Evolutionary conservation across 1,139 yeast genomes (phyloP).

Genomic region (Hansenula sp.): DNA sequence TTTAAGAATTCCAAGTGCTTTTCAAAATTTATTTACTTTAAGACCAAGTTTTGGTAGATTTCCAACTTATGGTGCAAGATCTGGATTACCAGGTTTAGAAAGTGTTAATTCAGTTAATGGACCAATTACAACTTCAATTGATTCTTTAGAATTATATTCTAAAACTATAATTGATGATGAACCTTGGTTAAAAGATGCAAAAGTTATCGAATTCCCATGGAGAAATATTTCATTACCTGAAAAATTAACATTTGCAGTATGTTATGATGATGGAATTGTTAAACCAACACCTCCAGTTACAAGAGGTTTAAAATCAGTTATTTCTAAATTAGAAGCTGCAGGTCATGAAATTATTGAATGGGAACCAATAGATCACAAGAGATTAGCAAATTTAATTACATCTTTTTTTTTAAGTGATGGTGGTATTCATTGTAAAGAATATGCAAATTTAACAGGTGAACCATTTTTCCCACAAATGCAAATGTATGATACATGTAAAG

Average conservation of each 20-base stretch:
- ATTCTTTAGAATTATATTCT: slow-evolving; percentile 60
- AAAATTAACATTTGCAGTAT: slow-evolving; percentile 35
- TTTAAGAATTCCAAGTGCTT: slow-evolving; percentile 52
- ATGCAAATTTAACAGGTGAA: slow-evolving; percentile 29
- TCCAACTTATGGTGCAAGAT: slow-evolving; percentile 42
- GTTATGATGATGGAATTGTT: slow-evolving; percentile 39
- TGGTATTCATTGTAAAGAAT: slow-evolving; percentile 35
- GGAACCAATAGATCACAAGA: slow-evolving; percentile 25
- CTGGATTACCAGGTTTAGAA: slow-evolving; percentile 57
- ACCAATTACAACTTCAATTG: slow-evolving; percentile 53
- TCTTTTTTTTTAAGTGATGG: slow-evolving; percentile 36
- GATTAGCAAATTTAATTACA: slow-evolving; percentile 24
- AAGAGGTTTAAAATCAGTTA: slow-evolving; percentile 37
- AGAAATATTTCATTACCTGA: slow-evolving; percentile 39
- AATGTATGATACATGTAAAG: slow-evolving; percentile 29
- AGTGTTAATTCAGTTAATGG: slow-evolving; percentile 52
- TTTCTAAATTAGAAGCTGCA: slow-evolving; percentile 29
- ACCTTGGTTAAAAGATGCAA: slow-evolving; percentile 55
- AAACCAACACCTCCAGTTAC: slow-evolving; percentile 51
- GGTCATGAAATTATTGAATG: slow-evolving; percentile 45
- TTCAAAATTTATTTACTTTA: slow-evolving; percentile 50
- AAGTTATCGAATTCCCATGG: slow-evolving; percentile 50
- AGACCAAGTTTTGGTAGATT: slow-evolving; percentile 46
- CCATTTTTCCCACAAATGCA: slow-evolving; percentile 37
- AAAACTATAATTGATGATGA: slow-evolving; percentile 43